Conservation (phyloP, 148 eudicot genomes). For the Spergularia marina region DNA sequence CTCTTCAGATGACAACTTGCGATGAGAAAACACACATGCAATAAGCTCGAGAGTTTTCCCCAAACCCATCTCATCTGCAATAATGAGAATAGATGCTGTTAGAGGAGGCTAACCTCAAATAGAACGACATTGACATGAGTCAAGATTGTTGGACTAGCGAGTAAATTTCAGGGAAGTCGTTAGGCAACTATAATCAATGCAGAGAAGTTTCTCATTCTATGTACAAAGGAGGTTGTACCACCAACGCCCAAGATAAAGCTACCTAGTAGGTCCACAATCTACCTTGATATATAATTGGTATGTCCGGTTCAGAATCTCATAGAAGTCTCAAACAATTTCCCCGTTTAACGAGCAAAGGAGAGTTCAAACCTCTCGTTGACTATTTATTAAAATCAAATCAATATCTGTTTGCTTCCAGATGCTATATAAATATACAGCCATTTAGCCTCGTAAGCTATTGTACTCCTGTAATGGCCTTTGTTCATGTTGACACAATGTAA, state of each 20-base stretch:
- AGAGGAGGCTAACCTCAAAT: slow-evolving; percentile 6
- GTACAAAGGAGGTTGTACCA: background rate
- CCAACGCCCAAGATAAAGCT: background rate
- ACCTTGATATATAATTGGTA: background rate
- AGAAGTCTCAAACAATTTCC: background rate
- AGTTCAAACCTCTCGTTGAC: background rate
- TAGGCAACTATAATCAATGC: background rate
- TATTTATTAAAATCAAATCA: background rate
- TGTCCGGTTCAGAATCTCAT: background rate
- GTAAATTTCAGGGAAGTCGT: background rate
- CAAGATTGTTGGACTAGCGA: background rate
- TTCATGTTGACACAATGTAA: background rate
- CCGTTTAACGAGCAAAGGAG: background rate
- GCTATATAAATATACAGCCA: background rate
- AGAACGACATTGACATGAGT: background rate
- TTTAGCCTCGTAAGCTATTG: background rate
- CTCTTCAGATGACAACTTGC: slow-evolving; percentile 51
- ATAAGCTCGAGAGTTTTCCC: slow-evolving; percentile 98
- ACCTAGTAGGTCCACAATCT: background rate
- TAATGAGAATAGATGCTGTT: slow-evolving; percentile 22
- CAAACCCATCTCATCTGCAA: slow-evolving; percentile 95
- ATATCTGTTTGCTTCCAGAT: background rate
- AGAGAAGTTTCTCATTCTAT: background rate
- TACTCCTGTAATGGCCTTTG: background rate
- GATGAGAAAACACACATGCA: slow-evolving; percentile 80